phyloP scores from a whole-genome alignment of 2,329 filamentous ascomycete species.

The Pseudogymnoascus sp. region DNA sequence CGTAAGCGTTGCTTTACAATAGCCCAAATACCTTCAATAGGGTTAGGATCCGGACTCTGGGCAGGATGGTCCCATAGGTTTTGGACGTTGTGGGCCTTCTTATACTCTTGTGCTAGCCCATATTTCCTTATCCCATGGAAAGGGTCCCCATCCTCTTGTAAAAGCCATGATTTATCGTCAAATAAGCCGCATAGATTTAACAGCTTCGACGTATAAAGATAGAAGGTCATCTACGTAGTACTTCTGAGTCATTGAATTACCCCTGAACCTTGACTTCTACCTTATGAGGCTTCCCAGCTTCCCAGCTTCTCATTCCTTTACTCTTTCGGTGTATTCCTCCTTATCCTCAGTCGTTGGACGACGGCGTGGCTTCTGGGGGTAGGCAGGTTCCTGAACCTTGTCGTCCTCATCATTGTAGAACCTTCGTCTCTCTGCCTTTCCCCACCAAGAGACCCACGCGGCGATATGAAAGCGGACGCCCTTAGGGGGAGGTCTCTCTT shows the following conservation, averaged over 20 bases:
- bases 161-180: conserved; percentile 14
- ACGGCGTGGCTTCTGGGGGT: conserved; percentile 11
- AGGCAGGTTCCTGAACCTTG: neutral
- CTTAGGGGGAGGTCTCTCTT: conserved; percentile 9
- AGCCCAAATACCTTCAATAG: conserved; percentile 14
- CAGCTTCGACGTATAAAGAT: conserved; percentile 12
- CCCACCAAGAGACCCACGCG: conserved; percentile 13
- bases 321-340: conserved; percentile 10
- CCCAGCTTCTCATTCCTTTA: conserved; percentile 14
- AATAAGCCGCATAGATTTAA: conserved; percentile 8
- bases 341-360: neutral
- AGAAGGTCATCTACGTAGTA: conserved; percentile 14
- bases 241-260: conserved; percentile 14
- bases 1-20: conserved; percentile 15
- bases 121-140: conserved; percentile 15
- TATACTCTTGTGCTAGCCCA: conserved; percentile 12
- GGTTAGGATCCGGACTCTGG: conserved; percentile 14
- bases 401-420: conserved; percentile 18
- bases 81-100: conserved; percentile 6
- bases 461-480: conserved; percentile 14
- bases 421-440: conserved; percentile 13
- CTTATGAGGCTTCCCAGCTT: conserved; percentile 13
- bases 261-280: neutral
- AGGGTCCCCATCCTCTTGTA: neutral
- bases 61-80: neutral